Evolutionary conservation across 257 asterid genomes (phyloP), one percentile per base, ranked within the genome.

Genomic region (Pogostemon cablin): DNA sequence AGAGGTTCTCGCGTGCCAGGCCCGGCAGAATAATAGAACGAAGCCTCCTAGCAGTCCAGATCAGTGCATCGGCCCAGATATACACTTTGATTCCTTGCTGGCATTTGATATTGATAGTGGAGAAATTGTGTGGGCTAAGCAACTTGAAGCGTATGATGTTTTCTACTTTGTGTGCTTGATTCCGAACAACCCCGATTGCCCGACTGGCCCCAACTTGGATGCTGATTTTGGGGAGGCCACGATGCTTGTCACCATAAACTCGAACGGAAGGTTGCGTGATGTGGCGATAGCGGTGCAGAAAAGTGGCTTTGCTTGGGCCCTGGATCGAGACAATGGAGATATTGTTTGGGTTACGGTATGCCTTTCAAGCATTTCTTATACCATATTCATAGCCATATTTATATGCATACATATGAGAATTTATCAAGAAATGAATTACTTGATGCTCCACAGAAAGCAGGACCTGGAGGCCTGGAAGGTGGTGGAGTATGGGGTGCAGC

Each of bases 211-310:
- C 0, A 90, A 86, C 46, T 11, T 78, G 80, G 96, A 90, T 77
- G 98, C 93, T 0, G 91, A 92, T 40, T 90, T 90, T 35, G 96
- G 98, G 2, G 96, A 92, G 84, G 96, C 96, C 0, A 92, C 96
- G 0, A 90, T 92, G 96, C 63, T 85, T 43, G 77, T 88, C 17
- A 80, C 71, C 0, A 79, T 90, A 0, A 1, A 20, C 0, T 50
- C 73, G 0, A 77, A 80, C 3, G 81, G 90, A 34, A 73, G 79
- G 10, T 5, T 44, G 10, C 81, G 80, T 0, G 92, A 90, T 6
- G 83, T 88, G 11, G 98, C 81, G 15, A 96, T 83, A 43, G 96
- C 87, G 0, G 97, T 85, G 58, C 93, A 88, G 68, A 90, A 88
- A 32, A 88, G 90, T 64, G 97, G 96, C 9, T 84, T 85, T n/a